phyloP scores from a whole-genome alignment of 2,329 filamentous ascomycete genomes.

The Cladobotryum mycophilum region DNA sequence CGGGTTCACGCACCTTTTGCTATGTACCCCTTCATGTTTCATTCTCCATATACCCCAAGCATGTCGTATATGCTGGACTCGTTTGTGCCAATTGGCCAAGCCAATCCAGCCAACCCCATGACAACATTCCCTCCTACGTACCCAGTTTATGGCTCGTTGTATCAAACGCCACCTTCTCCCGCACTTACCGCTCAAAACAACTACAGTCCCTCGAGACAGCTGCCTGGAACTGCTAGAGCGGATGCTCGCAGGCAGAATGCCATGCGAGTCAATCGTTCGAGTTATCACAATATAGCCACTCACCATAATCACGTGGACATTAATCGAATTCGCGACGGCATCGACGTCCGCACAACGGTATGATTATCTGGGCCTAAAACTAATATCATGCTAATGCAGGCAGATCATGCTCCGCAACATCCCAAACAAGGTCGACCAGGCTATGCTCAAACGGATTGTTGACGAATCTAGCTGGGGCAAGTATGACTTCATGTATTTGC shows the following conservation, averaged over 20 bases:
- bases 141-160: conserved; percentile 23
- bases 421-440: conserved; percentile 79
- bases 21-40: conserved; percentile 30
- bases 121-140: conserved; percentile 25
- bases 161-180: conserved; percentile 28
- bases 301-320: conserved; percentile 60
- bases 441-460: conserved; percentile 70
- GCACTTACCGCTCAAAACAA: conserved; percentile 30
- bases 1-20: conserved; percentile 21
- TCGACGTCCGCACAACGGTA: conserved; percentile 71
- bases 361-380: conserved; percentile 21
- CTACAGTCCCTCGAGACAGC: conserved; percentile 34
- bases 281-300: conserved; percentile 41
- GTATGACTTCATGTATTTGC: conserved; percentile 92
- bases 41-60: conserved; percentile 21
- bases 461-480: conserved; percentile 73
- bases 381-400: conserved; percentile 9
- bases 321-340: conserved; percentile 54
- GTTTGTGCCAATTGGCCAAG: conserved; percentile 12
- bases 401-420: conserved; percentile 94
- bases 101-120: conserved; percentile 19
- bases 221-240: conserved; percentile 27
- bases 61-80: conserved; percentile 26
- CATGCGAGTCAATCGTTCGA: conserved; percentile 38
- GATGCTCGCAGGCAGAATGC: conserved; percentile 45